A percentile compares a stretch with the other conserved stretches of the same genome.
Evolutionary conservation across 1,284 basidiomycete species (phyloP).

Genomic region (Ceratobasidium sp.): DNA sequence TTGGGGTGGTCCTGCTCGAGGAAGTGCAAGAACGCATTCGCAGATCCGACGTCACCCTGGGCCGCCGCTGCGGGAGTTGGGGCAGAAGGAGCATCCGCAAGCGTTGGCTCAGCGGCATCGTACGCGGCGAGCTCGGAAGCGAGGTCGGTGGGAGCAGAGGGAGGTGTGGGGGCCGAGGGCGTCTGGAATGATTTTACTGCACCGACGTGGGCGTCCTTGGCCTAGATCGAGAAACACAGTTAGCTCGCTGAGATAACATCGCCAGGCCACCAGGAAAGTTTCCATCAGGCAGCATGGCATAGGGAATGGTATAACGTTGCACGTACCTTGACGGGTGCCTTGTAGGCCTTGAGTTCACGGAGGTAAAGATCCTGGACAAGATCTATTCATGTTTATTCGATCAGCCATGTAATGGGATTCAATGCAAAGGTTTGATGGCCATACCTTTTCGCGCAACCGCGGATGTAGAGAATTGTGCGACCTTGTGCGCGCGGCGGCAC

Average conservation of each 20-base stretch:
- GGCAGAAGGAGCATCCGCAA: slow-evolving; percentile 51
- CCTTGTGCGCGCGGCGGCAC: slow-evolving; percentile 32
- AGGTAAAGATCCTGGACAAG: slow-evolving; percentile 92
- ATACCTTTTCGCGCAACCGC: slow-evolving; percentile 72
- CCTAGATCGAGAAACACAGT: slow-evolving; percentile 53
- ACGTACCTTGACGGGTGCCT: slow-evolving; percentile 57
- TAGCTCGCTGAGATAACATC: slow-evolving; percentile 12
- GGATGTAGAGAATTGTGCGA: slow-evolving; percentile 65
- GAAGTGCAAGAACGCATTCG: slow-evolving; percentile 65
- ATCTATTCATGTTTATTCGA: slow-evolving; percentile 58
- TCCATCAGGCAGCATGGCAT: neutral
- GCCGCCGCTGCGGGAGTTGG: slow-evolving; percentile 46
- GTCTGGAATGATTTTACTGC: slow-evolving; percentile 74
- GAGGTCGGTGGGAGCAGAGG: slow-evolving; percentile 76
- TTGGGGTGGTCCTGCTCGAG: slow-evolving; percentile 66
- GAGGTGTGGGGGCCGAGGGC: slow-evolving; percentile 71
- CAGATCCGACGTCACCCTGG: slow-evolving; percentile 52
- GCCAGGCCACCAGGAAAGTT: neutral
- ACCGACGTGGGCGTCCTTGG: slow-evolving; percentile 83
- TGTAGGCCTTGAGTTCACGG: slow-evolving; percentile 89
- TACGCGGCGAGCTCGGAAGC: slow-evolving; percentile 83
- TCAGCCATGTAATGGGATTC: slow-evolving; percentile 1
- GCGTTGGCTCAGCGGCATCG: slow-evolving; percentile 74
- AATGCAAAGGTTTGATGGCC: slow-evolving; percentile 44
- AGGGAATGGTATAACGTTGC: neutral